Evolutionary conservation across 257 asterid genomes (phyloP).

Genomic region (Cruciata laevipes): DNA sequence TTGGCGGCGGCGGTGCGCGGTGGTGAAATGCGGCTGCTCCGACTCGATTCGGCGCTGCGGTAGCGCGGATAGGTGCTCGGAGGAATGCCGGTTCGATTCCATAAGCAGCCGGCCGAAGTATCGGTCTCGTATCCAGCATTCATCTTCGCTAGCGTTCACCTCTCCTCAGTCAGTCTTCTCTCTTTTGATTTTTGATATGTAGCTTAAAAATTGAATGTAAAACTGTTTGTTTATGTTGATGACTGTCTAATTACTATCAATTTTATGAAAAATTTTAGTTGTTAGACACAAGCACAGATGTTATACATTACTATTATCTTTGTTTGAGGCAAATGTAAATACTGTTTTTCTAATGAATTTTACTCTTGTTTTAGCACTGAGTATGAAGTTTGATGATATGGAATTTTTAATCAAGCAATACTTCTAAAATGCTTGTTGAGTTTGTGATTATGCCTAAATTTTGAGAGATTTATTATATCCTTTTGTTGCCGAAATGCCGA

Average conservation of each 20-base stretch:
- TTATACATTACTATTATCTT: not conserved
- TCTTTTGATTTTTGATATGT: not conserved
- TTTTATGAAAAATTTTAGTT: not conserved
- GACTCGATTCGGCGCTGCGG: slow-evolving; percentile 28
- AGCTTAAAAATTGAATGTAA: not conserved
- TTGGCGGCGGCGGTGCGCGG: slow-evolving; percentile 13
- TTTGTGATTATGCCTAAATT: not conserved
- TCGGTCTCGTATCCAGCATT: slow-evolving; percentile 30
- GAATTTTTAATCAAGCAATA: not conserved
- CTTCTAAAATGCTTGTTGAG: not conserved
- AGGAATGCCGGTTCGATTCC: slow-evolving; percentile 43
- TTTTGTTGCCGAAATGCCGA: not conserved
- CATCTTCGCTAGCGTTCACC: slow-evolving; percentile 51
- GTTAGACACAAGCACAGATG: too few relatives aligned
- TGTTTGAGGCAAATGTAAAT: too few relatives aligned
- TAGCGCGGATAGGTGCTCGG: slow-evolving; percentile 38
- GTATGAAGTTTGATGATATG: not conserved
- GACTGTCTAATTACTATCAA: too few relatives aligned
- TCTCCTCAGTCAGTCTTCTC: slow-evolving; percentile 43
- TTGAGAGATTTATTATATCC: not conserved
- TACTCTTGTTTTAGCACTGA: not conserved
- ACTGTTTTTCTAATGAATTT: not conserved
- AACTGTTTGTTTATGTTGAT: not conserved
- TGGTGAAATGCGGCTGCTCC: slow-evolving; percentile 45
- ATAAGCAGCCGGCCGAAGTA: slow-evolving; percentile 28